Conservation (phyloP, 2,329 filamentous ascomycete species). For the Trichoderma gracile region DNA sequence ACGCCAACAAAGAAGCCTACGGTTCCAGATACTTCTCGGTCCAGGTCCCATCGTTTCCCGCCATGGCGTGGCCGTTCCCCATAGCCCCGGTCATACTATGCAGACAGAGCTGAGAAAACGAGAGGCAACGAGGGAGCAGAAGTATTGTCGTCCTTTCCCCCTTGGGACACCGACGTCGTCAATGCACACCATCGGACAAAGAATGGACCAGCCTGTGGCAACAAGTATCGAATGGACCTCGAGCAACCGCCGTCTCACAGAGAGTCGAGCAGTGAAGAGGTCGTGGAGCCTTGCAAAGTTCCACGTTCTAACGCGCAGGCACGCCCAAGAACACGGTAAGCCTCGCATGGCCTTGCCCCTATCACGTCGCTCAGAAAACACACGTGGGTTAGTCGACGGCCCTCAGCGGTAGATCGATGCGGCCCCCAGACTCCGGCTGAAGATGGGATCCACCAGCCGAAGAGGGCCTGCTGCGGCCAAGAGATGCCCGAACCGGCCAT, state of each 20-base stretch:
- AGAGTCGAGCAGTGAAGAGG: background rate
- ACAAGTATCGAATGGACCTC: background rate
- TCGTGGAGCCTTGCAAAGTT: conserved; percentile 5
- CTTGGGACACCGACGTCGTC: conserved; percentile 16
- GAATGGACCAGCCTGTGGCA: background rate
- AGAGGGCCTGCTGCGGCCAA: conserved; percentile 7
- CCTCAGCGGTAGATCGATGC: conserved; percentile 4
- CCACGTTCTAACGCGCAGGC: conserved; percentile 3
- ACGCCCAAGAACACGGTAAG: background rate
- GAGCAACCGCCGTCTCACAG: background rate
- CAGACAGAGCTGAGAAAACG: background rate
- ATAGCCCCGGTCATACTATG: background rate
- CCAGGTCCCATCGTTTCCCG: background rate
- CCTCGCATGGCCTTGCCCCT: conserved; percentile 3
- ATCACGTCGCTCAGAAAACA: conserved; percentile 12
- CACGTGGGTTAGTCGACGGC: conserved; percentile 17
- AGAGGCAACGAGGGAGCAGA: background rate
- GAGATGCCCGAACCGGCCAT: conserved; percentile 12
- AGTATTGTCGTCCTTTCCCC: conserved; percentile 3
- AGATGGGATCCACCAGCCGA: background rate
- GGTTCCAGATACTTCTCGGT: background rate
- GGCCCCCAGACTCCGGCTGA: background rate
- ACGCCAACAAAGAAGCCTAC: background rate
- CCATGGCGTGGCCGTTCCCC: background rate
- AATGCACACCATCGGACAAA: background rate